Evolutionary conservation across 2,329 filamentous ascomycete genomes (phyloP).

Genomic region (Metarhizium brunneum): DNA sequence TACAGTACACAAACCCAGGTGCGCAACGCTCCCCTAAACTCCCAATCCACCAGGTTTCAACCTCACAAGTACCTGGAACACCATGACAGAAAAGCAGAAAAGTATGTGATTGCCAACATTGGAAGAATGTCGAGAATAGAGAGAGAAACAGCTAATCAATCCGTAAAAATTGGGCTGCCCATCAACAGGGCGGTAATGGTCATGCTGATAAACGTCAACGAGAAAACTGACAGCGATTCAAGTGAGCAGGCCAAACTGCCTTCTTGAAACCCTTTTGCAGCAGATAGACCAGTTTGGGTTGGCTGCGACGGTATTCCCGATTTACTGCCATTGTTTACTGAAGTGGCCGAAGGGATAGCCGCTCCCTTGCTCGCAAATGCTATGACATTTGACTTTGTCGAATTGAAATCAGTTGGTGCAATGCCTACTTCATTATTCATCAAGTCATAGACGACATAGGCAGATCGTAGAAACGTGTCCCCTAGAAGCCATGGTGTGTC

Average conservation of each 20-base stretch:
- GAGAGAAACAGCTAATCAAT: neutral
- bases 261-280: conserved; percentile 23
- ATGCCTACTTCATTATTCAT: conserved; percentile 47
- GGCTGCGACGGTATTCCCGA: conserved; percentile 7
- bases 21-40: neutral
- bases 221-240: conserved; percentile 7
- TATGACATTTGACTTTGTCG: conserved; percentile 38
- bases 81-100: too few species aligned
- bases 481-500: conserved; percentile 38
- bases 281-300: conserved; percentile 13
- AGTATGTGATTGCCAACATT: too few species aligned
- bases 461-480: conserved; percentile 50
- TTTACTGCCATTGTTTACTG: conserved; percentile 16
- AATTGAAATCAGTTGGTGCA: conserved; percentile 46
- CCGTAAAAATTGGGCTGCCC: neutral
- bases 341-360: conserved; percentile 39
- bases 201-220: conserved; percentile 10
- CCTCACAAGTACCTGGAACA: too few species aligned
- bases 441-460: conserved; percentile 52
- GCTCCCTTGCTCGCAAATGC: conserved; percentile 40
- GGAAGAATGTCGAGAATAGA: neutral
- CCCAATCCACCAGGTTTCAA: neutral
- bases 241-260: conserved; percentile 1
- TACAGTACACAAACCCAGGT: neutral
- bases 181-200: conserved; percentile 5